phyloP scores from a whole-genome alignment of 2,329 filamentous ascomycete genomes.

The Clonostachys rosea region DNA sequence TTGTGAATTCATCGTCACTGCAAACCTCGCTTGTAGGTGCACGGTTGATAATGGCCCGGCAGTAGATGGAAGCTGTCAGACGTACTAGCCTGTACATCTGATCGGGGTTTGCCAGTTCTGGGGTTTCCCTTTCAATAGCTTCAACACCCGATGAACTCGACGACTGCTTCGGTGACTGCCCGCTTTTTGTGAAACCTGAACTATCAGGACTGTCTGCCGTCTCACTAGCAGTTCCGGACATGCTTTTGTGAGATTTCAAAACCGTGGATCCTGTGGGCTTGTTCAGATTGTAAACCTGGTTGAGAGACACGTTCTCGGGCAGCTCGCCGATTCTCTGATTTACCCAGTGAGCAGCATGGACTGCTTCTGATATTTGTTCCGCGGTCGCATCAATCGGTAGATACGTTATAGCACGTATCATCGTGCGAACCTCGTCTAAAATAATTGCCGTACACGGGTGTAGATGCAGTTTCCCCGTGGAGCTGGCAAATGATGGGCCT shows the following conservation, averaged over 20 bases:
- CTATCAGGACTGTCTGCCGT: slow-evolving; percentile 3
- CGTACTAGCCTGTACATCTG: slow-evolving; percentile 41
- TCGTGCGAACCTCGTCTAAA: slow-evolving; percentile 44
- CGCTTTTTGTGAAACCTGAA: neutral
- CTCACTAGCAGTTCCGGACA: neutral
- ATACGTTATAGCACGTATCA: slow-evolving; percentile 35
- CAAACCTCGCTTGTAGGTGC: slow-evolving; percentile 34
- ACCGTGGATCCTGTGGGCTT: neutral
- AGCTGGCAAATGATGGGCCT: slow-evolving; percentile 34
- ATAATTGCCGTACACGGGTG: slow-evolving; percentile 40
- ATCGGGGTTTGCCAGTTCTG: slow-evolving; percentile 20
- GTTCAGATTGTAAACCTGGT: slow-evolving; percentile 1
- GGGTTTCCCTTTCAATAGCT: neutral
- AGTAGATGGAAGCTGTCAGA: slow-evolving; percentile 40
- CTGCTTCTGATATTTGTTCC: slow-evolving; percentile 30
- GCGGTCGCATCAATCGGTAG: slow-evolving; percentile 25
- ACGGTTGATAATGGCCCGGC: slow-evolving; percentile 34
- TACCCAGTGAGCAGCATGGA: slow-evolving; percentile 30
- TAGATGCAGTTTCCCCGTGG: slow-evolving; percentile 33
- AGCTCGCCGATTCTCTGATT: slow-evolving; percentile 27
- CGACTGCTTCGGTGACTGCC: slow-evolving; percentile 1
- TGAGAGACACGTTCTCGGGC: slow-evolving; percentile 17
- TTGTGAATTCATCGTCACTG: slow-evolving; percentile 27
- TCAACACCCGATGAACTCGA: neutral
- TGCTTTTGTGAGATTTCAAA: neutral